These are phyloP conservation scores for Brettanomyces anomalus DNA, from an alignment of 805 yeast genomes.

Conservation along the genomic window DNA sequence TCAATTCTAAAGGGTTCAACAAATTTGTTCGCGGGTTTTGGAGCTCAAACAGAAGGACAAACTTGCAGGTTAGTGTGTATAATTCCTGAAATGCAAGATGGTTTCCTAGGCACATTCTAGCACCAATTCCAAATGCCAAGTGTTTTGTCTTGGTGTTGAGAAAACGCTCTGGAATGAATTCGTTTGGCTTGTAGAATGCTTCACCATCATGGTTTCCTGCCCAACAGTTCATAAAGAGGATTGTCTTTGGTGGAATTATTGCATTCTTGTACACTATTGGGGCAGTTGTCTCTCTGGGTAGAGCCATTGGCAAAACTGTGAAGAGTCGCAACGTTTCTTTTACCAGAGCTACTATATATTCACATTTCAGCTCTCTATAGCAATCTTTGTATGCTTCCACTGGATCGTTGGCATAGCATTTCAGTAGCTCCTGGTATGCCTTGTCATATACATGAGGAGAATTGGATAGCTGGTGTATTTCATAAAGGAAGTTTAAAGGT, in stretches of 20 bases:
- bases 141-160: slow-evolving; percentile 27
- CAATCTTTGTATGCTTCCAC: slow-evolving; percentile 18
- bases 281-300: slow-evolving; percentile 55
- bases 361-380: slow-evolving; percentile 27
- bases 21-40: slow-evolving; percentile 26
- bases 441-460: slow-evolving; percentile 30
- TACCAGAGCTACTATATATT: slow-evolving; percentile 47
- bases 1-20: slow-evolving; percentile 42
- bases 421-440: slow-evolving; percentile 34
- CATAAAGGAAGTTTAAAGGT: slow-evolving; percentile 51
- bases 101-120: slow-evolving; percentile 65
- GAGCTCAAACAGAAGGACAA: slow-evolving; percentile 33
- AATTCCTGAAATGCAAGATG: slow-evolving; percentile 57
- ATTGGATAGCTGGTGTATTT: slow-evolving; percentile 50
- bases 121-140: slow-evolving; percentile 61
- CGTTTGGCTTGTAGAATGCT: slow-evolving; percentile 33
- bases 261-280: slow-evolving; percentile 32
- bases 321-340: slow-evolving; percentile 55
- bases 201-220: slow-evolving; percentile 58
- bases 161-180: slow-evolving; percentile 48
- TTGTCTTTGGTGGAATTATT: slow-evolving; percentile 47
- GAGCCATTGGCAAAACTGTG: slow-evolving; percentile 57
- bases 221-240: slow-evolving; percentile 56
- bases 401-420: slow-evolving; percentile 19
- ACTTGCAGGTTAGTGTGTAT: slow-evolving; percentile 46